Conservation (phyloP, 192 early-diverging fungal species). For the Backusella tarrabulga region DNA sequence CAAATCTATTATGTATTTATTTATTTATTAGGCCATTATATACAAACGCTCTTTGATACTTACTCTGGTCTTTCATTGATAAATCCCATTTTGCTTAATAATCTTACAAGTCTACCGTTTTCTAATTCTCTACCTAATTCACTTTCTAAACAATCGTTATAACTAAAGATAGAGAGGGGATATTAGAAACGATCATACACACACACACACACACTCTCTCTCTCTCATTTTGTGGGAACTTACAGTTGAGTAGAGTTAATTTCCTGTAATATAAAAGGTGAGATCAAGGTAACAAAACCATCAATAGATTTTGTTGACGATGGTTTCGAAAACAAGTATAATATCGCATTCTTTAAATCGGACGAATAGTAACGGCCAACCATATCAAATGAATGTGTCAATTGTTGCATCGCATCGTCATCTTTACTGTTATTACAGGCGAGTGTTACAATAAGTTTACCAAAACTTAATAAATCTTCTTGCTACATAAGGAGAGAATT, state of each 20-base stretch:
- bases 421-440: conserved; percentile 46
- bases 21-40: not conserved
- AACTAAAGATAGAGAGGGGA: conserved; percentile 14
- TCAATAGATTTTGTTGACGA: conserved; percentile 71
- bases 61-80: conserved; percentile 90
- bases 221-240: not conserved
- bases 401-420: not conserved
- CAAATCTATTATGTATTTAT: conserved; percentile 53
- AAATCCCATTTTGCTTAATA: conserved; percentile 90
- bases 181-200: too few species aligned
- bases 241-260: conserved; percentile 62
- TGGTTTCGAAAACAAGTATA: conserved; percentile 76
- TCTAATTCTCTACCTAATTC: conserved; percentile 83
- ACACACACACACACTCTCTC: too few species aligned
- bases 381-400: conserved; percentile 67
- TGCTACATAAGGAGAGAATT: conserved; percentile 45
- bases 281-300: conserved; percentile 73
- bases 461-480: conserved; percentile 79
- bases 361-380: conserved; percentile 69
- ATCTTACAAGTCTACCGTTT: conserved; percentile 87
- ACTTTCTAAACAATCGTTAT: conserved; percentile 78
- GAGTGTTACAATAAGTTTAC: conserved; percentile 72
- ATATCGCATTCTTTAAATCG: conserved; percentile 80
- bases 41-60: conserved; percentile 33
- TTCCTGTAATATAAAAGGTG: conserved; percentile 69